phyloP scores from a whole-genome alignment of 139 green algal species.

The Penium margaritaceum region DNA sequence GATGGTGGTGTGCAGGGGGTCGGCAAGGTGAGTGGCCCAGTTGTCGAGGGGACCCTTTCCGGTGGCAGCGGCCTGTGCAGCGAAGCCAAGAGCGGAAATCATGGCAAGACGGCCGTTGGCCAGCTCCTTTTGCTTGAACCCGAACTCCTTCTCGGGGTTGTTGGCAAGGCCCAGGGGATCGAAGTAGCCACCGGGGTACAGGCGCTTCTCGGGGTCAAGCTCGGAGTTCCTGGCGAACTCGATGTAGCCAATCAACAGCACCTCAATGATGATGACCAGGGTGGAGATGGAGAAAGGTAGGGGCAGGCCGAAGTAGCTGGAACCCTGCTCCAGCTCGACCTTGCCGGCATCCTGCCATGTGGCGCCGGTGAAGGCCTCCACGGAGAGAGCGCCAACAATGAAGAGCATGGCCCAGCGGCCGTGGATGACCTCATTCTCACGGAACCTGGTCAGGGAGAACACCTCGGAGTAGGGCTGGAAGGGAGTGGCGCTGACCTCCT shows the following conservation, averaged over 20 bases:
- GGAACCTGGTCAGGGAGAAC: conserved; percentile 87
- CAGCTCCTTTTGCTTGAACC: conserved; percentile 51
- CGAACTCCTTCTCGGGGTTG: conserved; percentile 22
- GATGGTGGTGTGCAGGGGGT: conserved; percentile 40
- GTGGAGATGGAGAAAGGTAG: conserved; percentile 42
- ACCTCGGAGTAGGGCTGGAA: conserved; percentile 63
- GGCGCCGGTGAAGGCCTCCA: conserved; percentile 46
- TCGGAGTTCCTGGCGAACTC: conserved; percentile 46
- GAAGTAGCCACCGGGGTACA: conserved; percentile 53
- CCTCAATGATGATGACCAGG: conserved; percentile 45
- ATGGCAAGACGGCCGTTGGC: conserved; percentile 53
- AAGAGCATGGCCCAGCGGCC: conserved; percentile 51
- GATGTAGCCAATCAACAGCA: conserved; percentile 44
- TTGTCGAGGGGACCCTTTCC: conserved; percentile 49
- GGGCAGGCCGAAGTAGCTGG: conserved; percentile 41
- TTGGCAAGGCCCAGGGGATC: conserved; percentile 48
- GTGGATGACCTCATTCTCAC: conserved; percentile 51
- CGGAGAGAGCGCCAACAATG: conserved; percentile 38
- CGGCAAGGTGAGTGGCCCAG: conserved; percentile 39
- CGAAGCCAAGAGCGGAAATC: conserved; percentile 51
- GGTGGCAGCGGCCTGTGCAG: conserved; percentile 46
- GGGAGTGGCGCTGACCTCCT: conserved; percentile 20
- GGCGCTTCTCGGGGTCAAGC: conserved; percentile 42
- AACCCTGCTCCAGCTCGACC: conserved; percentile 38
- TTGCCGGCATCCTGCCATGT: conserved; percentile 47